phyloP scores from a whole-genome alignment of 176 grass and related monocot species.

The Elymus sibiricus region DNA sequence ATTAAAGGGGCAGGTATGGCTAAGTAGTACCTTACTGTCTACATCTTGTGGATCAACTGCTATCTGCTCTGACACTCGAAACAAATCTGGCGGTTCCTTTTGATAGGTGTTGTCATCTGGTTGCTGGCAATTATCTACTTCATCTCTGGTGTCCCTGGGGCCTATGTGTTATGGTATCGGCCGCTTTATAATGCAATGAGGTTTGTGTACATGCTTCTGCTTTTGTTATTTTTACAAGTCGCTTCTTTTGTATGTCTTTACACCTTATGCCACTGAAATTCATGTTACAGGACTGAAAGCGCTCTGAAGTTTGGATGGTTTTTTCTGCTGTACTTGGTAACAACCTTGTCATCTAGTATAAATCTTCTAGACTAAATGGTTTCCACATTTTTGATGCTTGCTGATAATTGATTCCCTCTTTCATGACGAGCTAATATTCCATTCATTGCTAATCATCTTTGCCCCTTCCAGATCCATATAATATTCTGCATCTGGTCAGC shows the following conservation, averaged over 20 bases:
- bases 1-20: constrained; percentile 84
- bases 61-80: background rate
- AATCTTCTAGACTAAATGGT: constrained; percentile 7
- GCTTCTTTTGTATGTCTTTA: constrained; percentile 24
- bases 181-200: constrained; percentile 97
- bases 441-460: constrained; percentile 18
- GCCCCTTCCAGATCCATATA: constrained; percentile 78
- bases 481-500: constrained; percentile 84
- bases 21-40: background rate
- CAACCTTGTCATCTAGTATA: background rate
- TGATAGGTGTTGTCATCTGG: constrained; percentile 86
- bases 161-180: constrained; percentile 89
- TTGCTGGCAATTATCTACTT: constrained; percentile 97
- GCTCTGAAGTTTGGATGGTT: constrained; percentile 97
- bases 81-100: constrained; percentile 15
- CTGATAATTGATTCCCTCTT: background rate
- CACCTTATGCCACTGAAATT: background rate
- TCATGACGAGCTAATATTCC: background rate
- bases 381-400: background rate
- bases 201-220: constrained; percentile 38
- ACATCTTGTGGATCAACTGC: background rate
- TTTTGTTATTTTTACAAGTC: constrained; percentile 7
- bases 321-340: constrained; percentile 90
- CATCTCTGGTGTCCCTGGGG: constrained; percentile 83
- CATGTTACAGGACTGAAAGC: constrained; percentile 80